These are phyloP conservation scores for Anacardium occidentale DNA, from an alignment of 345 rosid genomes.

Conservation along the genomic window DNA sequence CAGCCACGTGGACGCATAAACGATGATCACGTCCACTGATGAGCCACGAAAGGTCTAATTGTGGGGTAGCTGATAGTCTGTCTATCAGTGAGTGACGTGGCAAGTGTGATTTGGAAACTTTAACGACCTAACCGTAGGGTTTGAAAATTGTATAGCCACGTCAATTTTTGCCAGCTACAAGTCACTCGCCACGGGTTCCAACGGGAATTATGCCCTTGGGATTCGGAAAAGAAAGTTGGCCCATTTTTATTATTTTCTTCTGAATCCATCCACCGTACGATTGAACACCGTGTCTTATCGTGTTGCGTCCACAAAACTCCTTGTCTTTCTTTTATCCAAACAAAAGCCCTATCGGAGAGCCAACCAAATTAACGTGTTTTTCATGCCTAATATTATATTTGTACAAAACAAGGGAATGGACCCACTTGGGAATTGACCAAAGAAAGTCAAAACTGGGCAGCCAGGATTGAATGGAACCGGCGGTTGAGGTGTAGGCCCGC, in stretches of 20 bases:
- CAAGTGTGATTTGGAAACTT: neutral
- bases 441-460: neutral
- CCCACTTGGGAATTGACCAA: constrained; percentile 21
- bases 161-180: constrained; percentile 49
- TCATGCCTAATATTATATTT: no score
- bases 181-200: constrained; percentile 43
- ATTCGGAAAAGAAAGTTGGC: constrained; percentile 23
- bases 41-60: neutral
- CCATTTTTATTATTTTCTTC: constrained; percentile 33
- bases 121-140: constrained; percentile 35
- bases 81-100: constrained; percentile 28
- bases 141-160: constrained; percentile 23
- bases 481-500: neutral
- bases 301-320: no score
- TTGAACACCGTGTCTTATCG: constrained; percentile 5
- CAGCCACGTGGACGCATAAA: neutral
- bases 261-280: constrained; percentile 25
- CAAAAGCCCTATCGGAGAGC: no score
- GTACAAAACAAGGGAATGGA: no score
- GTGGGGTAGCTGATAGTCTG: constrained; percentile 18
- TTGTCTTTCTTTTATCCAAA: no score
- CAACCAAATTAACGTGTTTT: no score
- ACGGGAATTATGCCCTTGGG: constrained; percentile 35
- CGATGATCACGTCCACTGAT: no score
- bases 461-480: neutral